phyloP scores from a whole-genome alignment of 2,329 filamentous ascomycete genomes.

The Botrytis squamosa region DNA sequence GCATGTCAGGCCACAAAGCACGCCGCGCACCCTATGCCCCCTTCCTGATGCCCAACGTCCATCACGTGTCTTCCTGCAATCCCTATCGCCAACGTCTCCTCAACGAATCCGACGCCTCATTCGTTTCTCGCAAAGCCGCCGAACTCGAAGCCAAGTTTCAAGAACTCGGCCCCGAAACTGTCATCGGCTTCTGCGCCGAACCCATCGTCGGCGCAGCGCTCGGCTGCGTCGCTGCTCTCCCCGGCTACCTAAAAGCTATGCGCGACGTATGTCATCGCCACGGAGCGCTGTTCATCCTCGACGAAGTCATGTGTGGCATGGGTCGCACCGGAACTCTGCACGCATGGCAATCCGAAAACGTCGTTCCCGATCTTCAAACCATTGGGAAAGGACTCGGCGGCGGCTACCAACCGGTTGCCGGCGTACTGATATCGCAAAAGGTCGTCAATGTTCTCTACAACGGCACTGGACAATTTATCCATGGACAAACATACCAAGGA shows the following conservation, averaged over 20 bases:
- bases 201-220: conserved; percentile 65
- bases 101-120: conserved; percentile 52
- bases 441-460: conserved; percentile 46
- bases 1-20: conserved; percentile 57
- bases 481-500: conserved; percentile 56
- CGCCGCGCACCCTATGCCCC: conserved; percentile 58
- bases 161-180: conserved; percentile 58
- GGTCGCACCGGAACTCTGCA: conserved; percentile 54
- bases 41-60: conserved; percentile 54
- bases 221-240: conserved; percentile 64
- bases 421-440: conserved; percentile 53
- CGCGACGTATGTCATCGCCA: conserved; percentile 66
- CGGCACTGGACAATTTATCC: conserved; percentile 36
- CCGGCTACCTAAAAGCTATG: conserved; percentile 69
- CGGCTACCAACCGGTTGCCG: conserved; percentile 62
- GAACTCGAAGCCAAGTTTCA: conserved; percentile 65
- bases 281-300: conserved; percentile 72
- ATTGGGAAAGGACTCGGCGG: conserved; percentile 66
- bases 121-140: conserved; percentile 55
- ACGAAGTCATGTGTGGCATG: conserved; percentile 67
- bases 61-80: conserved; percentile 62
- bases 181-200: conserved; percentile 66
- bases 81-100: conserved; percentile 56
- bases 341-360: conserved; percentile 53
- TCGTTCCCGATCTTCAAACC: conserved; percentile 63